Evolutionary conservation across 225 moss, liverwort and hornwort genomes (phyloP), one percentile per base, ranked within the genome.

Genomic region (Climacium dendroides): DNA sequence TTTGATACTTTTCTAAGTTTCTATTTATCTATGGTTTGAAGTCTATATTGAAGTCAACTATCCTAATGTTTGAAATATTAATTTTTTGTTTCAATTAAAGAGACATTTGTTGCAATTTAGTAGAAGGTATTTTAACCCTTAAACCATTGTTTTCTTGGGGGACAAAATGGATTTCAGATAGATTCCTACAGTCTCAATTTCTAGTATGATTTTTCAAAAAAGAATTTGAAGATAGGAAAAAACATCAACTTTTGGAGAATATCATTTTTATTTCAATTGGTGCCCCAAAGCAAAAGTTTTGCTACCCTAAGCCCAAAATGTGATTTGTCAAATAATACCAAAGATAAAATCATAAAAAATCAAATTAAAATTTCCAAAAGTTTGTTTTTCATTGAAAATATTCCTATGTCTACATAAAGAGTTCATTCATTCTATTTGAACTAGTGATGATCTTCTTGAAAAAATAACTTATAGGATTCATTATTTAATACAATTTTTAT

Each of bases 241-340:
- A 3, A 67, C 12, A 39, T 69, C 0, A 69, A 0, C 1, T 7
- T 39, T 69, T 0, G 0, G 0, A 0, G 0, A 39, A 39, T 39
- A 39, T 24, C 3, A 23, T 39, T 24, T 23, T 39, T 69, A 3
- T 24, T 69, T 23, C 39, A 69, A 39, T 69, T 0, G 0, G 1
- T 39, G 69, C 15, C 1, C 0, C 1, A 41, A 43, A 26, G 26
- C 8, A 43, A 70, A 41, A 5, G n/a, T n/a, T n/a, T n/a, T n/a
- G n/a, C n/a, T n/a, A n/a, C n/a, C n/a, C n/a, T n/a, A n/a, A n/a
- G n/a, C 0, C 8, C 0, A 15, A 71, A 43, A 26, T 1, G 5
- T 3, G 1, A 0, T 15, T 41, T 16, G 0, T 28, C 0, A 4
- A 3, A 1, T 4, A 9, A 0, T 1, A 41, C 15, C 5, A 20